phyloP scores from a whole-genome alignment of 495 filamentous ascomycete genomes.

The Penicillium malachiteum region DNA sequence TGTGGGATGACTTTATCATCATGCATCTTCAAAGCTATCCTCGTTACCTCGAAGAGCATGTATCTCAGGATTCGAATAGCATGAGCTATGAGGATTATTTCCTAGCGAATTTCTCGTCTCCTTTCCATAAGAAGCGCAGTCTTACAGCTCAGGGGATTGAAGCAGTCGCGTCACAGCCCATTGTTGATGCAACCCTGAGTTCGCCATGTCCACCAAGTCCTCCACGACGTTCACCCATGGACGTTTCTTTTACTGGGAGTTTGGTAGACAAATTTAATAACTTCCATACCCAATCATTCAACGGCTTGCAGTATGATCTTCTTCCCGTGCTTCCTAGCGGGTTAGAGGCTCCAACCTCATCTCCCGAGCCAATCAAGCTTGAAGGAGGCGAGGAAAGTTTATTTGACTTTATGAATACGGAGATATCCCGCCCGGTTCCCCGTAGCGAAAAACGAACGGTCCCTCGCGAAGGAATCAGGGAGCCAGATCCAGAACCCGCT shows the following conservation, averaged over 20 bases:
- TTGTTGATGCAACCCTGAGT: background rate
- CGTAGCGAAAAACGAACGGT: background rate
- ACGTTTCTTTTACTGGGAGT: conserved; percentile 30
- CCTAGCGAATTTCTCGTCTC: conserved; percentile 19
- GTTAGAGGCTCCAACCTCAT: background rate
- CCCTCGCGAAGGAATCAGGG: background rate
- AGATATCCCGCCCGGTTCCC: background rate
- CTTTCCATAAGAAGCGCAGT: conserved; percentile 38
- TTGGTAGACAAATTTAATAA: conserved; percentile 30
- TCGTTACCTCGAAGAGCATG: conserved; percentile 28
- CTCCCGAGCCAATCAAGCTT: conserved; percentile 6
- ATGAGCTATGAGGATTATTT: conserved; percentile 40
- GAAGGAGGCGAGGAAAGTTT: background rate
- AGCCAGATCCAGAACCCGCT: background rate
- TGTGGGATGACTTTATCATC: conserved; percentile 71
- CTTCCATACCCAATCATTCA: conserved; percentile 30
- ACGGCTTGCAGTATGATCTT: conserved; percentile 2
- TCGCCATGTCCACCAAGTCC: background rate
- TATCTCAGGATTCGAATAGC: conserved; percentile 14
- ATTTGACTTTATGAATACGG: background rate
- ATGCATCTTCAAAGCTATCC: conserved; percentile 42
- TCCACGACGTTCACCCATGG: background rate
- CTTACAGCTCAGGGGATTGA: conserved; percentile 31
- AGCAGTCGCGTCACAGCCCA: conserved; percentile 27
- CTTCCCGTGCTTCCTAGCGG: background rate